phyloP scores from a whole-genome alignment of 768 basidiomycete species.

The Lentinula lateritia region DNA sequence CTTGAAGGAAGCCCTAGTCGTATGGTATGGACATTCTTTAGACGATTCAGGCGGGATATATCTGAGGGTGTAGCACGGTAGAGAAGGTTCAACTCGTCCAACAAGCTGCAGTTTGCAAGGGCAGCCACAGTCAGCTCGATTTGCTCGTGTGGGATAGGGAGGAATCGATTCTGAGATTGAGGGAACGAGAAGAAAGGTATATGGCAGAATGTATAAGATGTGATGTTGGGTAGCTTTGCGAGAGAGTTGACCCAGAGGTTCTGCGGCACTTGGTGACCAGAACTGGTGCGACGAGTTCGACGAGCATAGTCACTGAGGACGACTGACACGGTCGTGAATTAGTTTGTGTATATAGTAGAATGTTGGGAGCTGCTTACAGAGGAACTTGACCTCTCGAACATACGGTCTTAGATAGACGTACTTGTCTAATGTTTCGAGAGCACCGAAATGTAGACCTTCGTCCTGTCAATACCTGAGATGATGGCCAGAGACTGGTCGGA shows the following conservation, averaged over 20 bases:
- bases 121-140: not conserved
- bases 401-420: not conserved
- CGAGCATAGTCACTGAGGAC: slow-evolving; percentile 5
- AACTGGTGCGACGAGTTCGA: not conserved
- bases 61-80: not conserved
- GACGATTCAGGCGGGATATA: not conserved
- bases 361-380: not conserved
- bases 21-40: not conserved
- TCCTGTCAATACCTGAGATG: not conserved
- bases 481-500: not conserved
- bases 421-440: slow-evolving; percentile 4
- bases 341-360: not conserved
- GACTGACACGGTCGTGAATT: not conserved
- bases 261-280: not conserved
- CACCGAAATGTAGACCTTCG: not conserved
- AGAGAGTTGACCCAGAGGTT: not conserved
- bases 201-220: slow-evolving; percentile 1
- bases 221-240: not conserved
- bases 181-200: not conserved
- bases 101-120: not conserved
- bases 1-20: not conserved
- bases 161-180: not conserved
- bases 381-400: slow-evolving; percentile 4
- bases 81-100: slow-evolving; percentile 4
- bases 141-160: slow-evolving; percentile 1